These are phyloP conservation scores for Ophiocordyceps sinensis DNA, from an alignment of 2,329 filamentous ascomycete species.

Conservation along the genomic window DNA sequence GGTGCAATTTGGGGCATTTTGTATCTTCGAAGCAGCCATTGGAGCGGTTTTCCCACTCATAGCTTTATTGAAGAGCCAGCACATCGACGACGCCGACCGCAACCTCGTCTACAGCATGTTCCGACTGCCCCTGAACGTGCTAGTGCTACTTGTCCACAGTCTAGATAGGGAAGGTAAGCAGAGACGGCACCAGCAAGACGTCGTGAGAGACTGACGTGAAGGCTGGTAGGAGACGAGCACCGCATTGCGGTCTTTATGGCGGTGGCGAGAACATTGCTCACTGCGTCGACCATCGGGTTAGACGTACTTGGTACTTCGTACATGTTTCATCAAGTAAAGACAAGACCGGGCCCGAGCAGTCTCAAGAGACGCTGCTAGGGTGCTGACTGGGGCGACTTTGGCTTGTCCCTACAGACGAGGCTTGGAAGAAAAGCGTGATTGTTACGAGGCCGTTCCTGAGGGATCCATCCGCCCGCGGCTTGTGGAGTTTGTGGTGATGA, in stretches of 20 bases:
- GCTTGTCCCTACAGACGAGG: too few relatives aligned
- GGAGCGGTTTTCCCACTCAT: constrained; percentile 44
- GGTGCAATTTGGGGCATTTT: constrained; percentile 40
- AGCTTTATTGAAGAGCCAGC: constrained; percentile 35
- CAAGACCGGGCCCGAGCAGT: too few relatives aligned
- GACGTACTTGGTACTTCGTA: too few relatives aligned
- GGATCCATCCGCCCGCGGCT: too few relatives aligned
- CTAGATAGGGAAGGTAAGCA: constrained; percentile 27
- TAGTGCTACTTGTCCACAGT: constrained; percentile 32
- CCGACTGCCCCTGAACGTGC: constrained; percentile 40
- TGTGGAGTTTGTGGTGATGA: too few relatives aligned
- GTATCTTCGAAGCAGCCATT: constrained; percentile 40
- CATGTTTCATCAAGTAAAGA: too few relatives aligned
- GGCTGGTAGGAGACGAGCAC: constrained; percentile 12
- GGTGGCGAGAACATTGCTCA: constrained; percentile 3
- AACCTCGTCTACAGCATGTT: constrained; percentile 41
- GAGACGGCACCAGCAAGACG: not conserved
- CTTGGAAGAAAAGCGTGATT: too few relatives aligned
- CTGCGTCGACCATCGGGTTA: too few relatives aligned
- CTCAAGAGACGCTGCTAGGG: too few relatives aligned
- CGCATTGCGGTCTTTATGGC: constrained; percentile 13
- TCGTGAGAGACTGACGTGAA: not conserved
- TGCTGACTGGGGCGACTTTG: too few relatives aligned
- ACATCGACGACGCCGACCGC: constrained; percentile 37
- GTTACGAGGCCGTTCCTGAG: too few relatives aligned